A percentile compares a stretch with the other conserved stretches of the same genome.
These are phyloP conservation scores for Aphanocladium album DNA, from an alignment of 2,329 filamentous ascomycete species.

Conservation along the genomic window DNA sequence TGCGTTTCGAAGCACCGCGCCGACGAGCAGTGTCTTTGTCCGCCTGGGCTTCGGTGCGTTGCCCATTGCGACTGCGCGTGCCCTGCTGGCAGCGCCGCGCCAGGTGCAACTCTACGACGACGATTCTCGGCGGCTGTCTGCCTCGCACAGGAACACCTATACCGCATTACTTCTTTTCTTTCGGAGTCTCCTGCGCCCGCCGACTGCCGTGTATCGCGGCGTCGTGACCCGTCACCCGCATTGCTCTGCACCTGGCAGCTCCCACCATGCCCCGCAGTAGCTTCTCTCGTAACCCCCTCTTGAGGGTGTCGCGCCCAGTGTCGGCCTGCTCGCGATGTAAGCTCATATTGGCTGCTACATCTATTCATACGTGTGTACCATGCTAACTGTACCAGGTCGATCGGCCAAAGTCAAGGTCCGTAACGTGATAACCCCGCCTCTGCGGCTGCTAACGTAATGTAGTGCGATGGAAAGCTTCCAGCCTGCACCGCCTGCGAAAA, in stretches of 20 bases:
- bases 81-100: not conserved
- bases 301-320: slow-evolving; percentile 73
- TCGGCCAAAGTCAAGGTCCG: slow-evolving; percentile 86
- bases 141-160: not conserved
- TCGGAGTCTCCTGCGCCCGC: not conserved
- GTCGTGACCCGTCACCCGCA: not conserved
- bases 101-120: not conserved
- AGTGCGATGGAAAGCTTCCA: slow-evolving; percentile 93
- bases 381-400: slow-evolving; percentile 48
- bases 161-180: not conserved
- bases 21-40: not conserved
- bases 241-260: not conserved
- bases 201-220: not conserved
- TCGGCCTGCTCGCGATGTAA: slow-evolving; percentile 73
- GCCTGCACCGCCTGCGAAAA: slow-evolving; percentile 94
- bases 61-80: not conserved
- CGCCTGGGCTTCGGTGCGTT: not conserved
- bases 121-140: not conserved
- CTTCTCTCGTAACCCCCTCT: slow-evolving; percentile 52
- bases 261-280: slow-evolving; percentile 40
- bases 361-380: slow-evolving; percentile 5
- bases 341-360: slow-evolving; percentile 16
- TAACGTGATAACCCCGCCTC: not conserved
- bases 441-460: not conserved
- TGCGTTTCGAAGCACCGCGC: not conserved